Evolutionary conservation across 495 filamentous ascomycete species (phyloP).

Genomic region (Tuber melanosporum): DNA sequence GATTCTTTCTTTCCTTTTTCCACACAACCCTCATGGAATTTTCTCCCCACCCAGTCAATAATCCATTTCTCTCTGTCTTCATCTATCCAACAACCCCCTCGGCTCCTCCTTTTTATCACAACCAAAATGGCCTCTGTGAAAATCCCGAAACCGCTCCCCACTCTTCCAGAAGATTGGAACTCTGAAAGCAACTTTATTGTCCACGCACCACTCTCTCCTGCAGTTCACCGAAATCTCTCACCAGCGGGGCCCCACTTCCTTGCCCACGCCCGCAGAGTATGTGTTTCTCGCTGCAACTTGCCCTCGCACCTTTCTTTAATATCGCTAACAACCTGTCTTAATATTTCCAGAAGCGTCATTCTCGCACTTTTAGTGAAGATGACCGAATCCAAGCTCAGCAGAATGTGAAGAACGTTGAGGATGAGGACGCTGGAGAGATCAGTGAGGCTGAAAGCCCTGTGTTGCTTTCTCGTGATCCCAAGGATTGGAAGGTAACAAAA

Average conservation of each 20-base stretch:
- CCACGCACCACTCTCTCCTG: slow-evolving; percentile 37
- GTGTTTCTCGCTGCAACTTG: slow-evolving; percentile 17
- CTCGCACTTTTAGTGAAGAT: slow-evolving; percentile 97
- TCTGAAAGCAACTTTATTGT: slow-evolving; percentile 88
- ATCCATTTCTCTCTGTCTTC: background rate
- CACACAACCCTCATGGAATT: background rate
- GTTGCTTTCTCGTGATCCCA: slow-evolving; percentile 85
- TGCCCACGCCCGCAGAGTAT: slow-evolving; percentile 86
- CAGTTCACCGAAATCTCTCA: slow-evolving; percentile 55
- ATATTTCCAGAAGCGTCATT: slow-evolving; percentile 64
- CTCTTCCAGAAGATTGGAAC: slow-evolving; percentile 73
- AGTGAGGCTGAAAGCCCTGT: slow-evolving; percentile 86
- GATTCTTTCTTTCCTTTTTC: background rate
- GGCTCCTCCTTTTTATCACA: background rate
- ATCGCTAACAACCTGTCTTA: slow-evolving; percentile 37
- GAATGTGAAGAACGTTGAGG: slow-evolving; percentile 90
- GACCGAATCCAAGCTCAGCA: slow-evolving; percentile 92
- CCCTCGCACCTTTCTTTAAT: slow-evolving; percentile 16
- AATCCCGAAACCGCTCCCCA: slow-evolving; percentile 54
- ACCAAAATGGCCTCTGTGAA: slow-evolving; percentile 30
- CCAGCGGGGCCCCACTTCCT: slow-evolving; percentile 96
- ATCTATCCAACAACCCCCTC: background rate
- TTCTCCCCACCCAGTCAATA: background rate
- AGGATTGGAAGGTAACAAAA: slow-evolving; percentile 90
- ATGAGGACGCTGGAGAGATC: slow-evolving; percentile 80